Conservation (phyloP, 139 green algal genomes). For the Edaphochlamys debaryana region DNA sequence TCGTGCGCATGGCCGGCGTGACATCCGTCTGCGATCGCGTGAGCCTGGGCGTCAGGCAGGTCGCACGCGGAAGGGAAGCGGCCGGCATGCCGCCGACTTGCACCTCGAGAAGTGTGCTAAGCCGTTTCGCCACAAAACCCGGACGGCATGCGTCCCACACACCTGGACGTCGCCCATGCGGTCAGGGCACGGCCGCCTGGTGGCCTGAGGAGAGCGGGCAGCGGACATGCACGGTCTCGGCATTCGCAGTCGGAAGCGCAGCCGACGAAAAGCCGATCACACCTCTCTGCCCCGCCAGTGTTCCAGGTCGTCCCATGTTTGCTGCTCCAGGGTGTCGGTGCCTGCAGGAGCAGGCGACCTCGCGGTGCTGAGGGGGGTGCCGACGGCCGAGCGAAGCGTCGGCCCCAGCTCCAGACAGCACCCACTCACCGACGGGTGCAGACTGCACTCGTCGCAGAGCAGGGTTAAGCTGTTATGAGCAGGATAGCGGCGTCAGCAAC, state of each 20-base stretch:
- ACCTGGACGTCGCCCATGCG: neutral
- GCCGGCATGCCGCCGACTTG: neutral
- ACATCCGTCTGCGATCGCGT: neutral
- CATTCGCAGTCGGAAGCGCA: neutral
- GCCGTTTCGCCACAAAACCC: neutral
- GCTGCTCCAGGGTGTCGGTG: neutral
- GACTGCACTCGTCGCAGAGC: neutral
- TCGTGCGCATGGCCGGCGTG: slow-evolving; percentile 8
- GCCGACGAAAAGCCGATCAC: neutral
- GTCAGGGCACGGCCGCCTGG: neutral
- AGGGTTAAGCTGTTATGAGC: neutral
- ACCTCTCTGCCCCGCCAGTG: slow-evolving; percentile 26
- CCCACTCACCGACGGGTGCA: neutral
- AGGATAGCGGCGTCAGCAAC: too few species aligned
- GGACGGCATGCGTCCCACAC: neutral
- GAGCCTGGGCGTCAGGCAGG: neutral
- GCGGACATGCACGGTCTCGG: neutral
- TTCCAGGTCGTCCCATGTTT: neutral
- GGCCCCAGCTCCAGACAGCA: neutral
- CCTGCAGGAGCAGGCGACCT: neutral
- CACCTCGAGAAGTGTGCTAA: neutral
- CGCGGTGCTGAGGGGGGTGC: neutral
- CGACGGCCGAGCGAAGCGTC: neutral
- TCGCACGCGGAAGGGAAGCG: neutral
- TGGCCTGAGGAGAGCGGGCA: neutral